phyloP scores from a whole-genome alignment of 2,329 filamentous ascomycete genomes.

The Mycogone perniciosa region DNA sequence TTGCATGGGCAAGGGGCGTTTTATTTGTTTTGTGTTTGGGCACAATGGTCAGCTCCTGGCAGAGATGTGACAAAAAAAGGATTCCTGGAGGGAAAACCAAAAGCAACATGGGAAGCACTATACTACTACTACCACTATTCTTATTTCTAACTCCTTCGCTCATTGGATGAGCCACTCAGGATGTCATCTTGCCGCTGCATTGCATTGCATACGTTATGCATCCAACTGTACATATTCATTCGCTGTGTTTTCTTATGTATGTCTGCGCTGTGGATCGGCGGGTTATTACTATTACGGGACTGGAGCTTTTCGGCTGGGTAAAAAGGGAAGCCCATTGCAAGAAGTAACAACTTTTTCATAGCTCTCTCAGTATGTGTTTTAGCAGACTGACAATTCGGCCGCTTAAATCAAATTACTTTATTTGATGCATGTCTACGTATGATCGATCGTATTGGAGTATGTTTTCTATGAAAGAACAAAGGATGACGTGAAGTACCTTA shows the following conservation, averaged over 20 bases:
- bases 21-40: neutral
- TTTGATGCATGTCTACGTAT: too few relatives aligned
- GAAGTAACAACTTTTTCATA: too few relatives aligned
- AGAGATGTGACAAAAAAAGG: neutral
- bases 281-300: neutral
- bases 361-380: too few relatives aligned
- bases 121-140: neutral
- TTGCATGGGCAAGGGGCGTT: slow-evolving; percentile 9
- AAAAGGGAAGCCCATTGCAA: slow-evolving; percentile 5
- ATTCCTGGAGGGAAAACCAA: too few relatives aligned
- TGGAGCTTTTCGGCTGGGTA: neutral
- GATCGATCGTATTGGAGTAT: neutral
- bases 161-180: neutral
- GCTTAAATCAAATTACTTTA: too few relatives aligned
- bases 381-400: too few relatives aligned
- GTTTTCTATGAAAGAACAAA: neutral
- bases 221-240: neutral
- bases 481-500: neutral
- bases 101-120: neutral
- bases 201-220: neutral
- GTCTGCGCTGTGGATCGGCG: slow-evolving; percentile 3
- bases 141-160: neutral
- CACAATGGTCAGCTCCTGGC: neutral
- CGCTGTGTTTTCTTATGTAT: neutral
- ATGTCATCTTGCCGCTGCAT: neutral